These are phyloP conservation scores for Suhomyces choctaworum DNA, from an alignment of 1,139 yeast genomes.

Conservation along the genomic window DNA sequence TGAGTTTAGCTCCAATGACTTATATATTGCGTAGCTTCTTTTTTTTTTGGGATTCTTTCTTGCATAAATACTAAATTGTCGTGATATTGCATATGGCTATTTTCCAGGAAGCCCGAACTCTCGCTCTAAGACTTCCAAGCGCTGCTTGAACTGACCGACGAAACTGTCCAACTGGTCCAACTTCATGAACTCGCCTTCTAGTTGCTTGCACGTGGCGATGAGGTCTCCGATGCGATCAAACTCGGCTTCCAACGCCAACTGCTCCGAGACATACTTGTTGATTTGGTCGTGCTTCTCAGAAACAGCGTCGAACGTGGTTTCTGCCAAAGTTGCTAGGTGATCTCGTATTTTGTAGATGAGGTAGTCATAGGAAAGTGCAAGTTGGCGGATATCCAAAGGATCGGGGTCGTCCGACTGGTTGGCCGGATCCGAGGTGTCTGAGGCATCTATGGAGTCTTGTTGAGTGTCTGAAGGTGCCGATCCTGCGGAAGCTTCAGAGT, in stretches of 20 bases:
- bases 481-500: too few relatives aligned
- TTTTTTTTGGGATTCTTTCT: too few relatives aligned
- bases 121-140: slow-evolving; percentile 30
- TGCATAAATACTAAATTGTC: too few relatives aligned
- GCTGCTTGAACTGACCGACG: slow-evolving; percentile 36
- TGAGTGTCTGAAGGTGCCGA: too few relatives aligned
- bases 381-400: slow-evolving; percentile 59
- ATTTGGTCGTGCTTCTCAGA: slow-evolving; percentile 28
- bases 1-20: too few relatives aligned
- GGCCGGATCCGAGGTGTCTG: not conserved
- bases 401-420: slow-evolving; percentile 40
- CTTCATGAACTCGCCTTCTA: slow-evolving; percentile 66
- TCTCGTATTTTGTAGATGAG: slow-evolving; percentile 61
- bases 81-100: too few relatives aligned
- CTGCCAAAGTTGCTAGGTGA: slow-evolving; percentile 43
- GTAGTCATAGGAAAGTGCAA: slow-evolving; percentile 64
- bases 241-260: slow-evolving; percentile 42
- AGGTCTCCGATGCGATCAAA: slow-evolving; percentile 45
- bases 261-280: slow-evolving; percentile 37
- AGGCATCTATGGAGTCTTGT: too few relatives aligned
- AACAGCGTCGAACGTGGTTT: slow-evolving; percentile 35
- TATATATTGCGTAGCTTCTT: too few relatives aligned
- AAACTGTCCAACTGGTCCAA: slow-evolving; percentile 63
- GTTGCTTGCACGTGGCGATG: slow-evolving; percentile 49
- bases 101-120: too few relatives aligned